These are phyloP conservation scores for Fusarium burgessii DNA, from an alignment of 2,329 filamentous ascomycete genomes.

Conservation along the genomic window DNA sequence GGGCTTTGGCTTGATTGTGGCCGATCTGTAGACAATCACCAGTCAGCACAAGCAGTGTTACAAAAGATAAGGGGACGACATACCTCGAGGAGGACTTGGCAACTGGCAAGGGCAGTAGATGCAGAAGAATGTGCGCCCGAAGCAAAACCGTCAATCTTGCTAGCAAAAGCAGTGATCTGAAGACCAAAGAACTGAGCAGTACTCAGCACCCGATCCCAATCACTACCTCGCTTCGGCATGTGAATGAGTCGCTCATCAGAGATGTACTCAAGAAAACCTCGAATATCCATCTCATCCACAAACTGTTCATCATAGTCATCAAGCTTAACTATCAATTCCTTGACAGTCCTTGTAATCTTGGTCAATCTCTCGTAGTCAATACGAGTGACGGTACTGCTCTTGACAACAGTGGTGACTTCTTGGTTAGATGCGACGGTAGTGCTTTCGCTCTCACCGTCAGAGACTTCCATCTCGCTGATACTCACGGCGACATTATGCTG, in stretches of 20 bases:
- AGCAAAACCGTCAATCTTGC: slow-evolving; percentile 47
- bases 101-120: slow-evolving; percentile 53
- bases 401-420: not conserved
- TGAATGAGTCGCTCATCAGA: slow-evolving; percentile 55
- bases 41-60: not conserved
- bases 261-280: slow-evolving; percentile 53
- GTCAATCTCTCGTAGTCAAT: slow-evolving; percentile 30
- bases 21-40: slow-evolving; percentile 54
- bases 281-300: slow-evolving; percentile 38
- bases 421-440: slow-evolving; percentile 26
- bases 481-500: slow-evolving; percentile 6
- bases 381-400: not conserved
- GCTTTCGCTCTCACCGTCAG: slow-evolving; percentile 31
- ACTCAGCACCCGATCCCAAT: slow-evolving; percentile 56
- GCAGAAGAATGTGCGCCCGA: slow-evolving; percentile 33
- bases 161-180: slow-evolving; percentile 54
- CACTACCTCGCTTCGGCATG: slow-evolving; percentile 56
- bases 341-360: slow-evolving; percentile 32
- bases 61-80: not conserved
- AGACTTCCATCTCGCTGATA: slow-evolving; percentile 11
- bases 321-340: slow-evolving; percentile 31
- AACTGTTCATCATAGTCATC: slow-evolving; percentile 40
- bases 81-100: slow-evolving; percentile 55
- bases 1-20: slow-evolving; percentile 52
- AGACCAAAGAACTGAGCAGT: slow-evolving; percentile 57